Conservation (phyloP, 2,329 filamentous ascomycete genomes). For the Fusarium foetens region DNA sequence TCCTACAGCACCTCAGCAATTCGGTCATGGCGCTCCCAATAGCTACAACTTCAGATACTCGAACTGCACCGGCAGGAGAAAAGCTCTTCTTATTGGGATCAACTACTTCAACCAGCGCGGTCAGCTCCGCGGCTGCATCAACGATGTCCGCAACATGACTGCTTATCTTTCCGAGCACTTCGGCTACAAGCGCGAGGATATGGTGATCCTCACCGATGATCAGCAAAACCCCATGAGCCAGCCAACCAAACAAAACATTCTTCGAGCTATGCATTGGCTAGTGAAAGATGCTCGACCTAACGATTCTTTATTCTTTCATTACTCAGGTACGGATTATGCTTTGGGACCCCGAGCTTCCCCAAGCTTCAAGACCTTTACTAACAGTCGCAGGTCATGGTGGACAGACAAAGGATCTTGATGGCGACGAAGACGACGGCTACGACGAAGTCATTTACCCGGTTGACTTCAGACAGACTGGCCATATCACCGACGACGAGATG, state of each 20-base stretch:
- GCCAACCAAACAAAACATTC: constrained; percentile 93
- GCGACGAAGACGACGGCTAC: constrained; percentile 83
- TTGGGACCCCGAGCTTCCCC: background rate
- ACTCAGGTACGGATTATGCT: constrained; percentile 74
- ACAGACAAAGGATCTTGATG: constrained; percentile 82
- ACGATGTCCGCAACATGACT: constrained; percentile 98
- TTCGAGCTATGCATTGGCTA: constrained; percentile 97
- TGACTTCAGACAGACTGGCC: constrained; percentile 80
- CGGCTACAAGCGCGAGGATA: constrained; percentile 93
- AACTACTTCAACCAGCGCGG: constrained; percentile 96
- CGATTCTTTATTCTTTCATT: constrained; percentile 97
- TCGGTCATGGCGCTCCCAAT: constrained; percentile 82
- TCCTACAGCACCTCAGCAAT: constrained; percentile 73
- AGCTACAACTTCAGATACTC: constrained; percentile 91
- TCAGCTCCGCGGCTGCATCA: constrained; percentile 92
- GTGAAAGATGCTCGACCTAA: constrained; percentile 93
- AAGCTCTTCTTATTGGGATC: constrained; percentile 92
- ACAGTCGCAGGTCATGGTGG: constrained; percentile 73
- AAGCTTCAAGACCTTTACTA: constrained; percentile 3
- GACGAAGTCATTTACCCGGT: constrained; percentile 88
- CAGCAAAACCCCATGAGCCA: constrained; percentile 98
- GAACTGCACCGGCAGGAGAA: constrained; percentile 86
- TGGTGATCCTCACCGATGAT: constrained; percentile 96
- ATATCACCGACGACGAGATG: constrained; percentile 87
- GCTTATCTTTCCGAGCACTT: constrained; percentile 88